Evolutionary conservation across 1,284 basidiomycete genomes (phyloP).

Genomic region (Cutaneotrichosporon spelunceum): DNA sequence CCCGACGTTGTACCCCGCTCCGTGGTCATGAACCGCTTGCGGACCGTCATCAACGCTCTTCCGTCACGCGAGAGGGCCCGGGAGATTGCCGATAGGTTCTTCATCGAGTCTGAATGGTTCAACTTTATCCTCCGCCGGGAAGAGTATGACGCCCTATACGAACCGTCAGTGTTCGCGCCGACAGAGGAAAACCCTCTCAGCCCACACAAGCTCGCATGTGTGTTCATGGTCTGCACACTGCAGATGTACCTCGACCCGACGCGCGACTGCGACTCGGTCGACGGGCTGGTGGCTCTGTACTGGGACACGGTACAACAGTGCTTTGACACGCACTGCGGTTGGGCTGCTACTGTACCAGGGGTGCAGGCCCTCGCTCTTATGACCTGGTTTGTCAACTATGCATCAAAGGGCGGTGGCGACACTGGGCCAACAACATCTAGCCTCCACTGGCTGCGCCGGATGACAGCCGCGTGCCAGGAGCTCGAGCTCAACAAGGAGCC

Average conservation of each 20-base stretch:
- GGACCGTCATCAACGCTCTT: slow-evolving; percentile 32
- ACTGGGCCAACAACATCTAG: slow-evolving; percentile 22
- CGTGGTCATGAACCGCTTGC: slow-evolving; percentile 29
- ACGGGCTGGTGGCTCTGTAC: slow-evolving; percentile 35
- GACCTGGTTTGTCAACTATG: slow-evolving; percentile 43
- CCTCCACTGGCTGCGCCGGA: slow-evolving; percentile 44
- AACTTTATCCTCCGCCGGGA: slow-evolving; percentile 36
- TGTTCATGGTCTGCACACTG: slow-evolving; percentile 44
- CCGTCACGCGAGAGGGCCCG: slow-evolving; percentile 35
- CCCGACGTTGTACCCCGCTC: background rate
- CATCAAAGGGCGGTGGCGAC: slow-evolving; percentile 40
- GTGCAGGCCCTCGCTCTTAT: slow-evolving; percentile 43
- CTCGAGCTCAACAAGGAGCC: slow-evolving; percentile 46
- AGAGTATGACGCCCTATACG: slow-evolving; percentile 42
- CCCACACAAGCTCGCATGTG: slow-evolving; percentile 46
- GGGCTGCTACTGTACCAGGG: slow-evolving; percentile 41
- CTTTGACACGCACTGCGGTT: slow-evolving; percentile 47
- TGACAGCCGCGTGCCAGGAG: slow-evolving; percentile 42
- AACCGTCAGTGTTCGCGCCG: slow-evolving; percentile 42
- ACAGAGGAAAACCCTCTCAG: slow-evolving; percentile 41
- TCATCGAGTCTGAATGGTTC: slow-evolving; percentile 38
- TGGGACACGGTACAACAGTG: slow-evolving; percentile 45
- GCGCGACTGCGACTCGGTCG: slow-evolving; percentile 25
- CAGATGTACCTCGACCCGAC: slow-evolving; percentile 41
- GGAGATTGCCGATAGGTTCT: slow-evolving; percentile 32